Conservation (phyloP, 2,329 filamentous ascomycete genomes). For the Truncatella angustata region DNA sequence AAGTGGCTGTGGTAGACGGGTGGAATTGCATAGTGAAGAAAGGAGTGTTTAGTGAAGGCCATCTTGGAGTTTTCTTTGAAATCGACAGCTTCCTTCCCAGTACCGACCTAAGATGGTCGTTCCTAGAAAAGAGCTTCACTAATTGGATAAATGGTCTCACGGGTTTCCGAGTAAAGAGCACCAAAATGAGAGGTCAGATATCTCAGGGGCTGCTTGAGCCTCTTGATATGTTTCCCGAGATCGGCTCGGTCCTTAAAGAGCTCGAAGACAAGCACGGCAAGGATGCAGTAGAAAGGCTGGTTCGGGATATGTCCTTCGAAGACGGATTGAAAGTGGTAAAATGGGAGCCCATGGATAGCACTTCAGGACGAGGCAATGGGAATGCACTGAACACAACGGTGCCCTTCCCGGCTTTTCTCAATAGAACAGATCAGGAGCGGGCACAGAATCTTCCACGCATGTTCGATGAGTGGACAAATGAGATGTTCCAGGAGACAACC, state of each 20-base stretch:
- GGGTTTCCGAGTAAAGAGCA: conserved; percentile 21
- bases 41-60: conserved; percentile 13
- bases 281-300: conserved; percentile 12
- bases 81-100: conserved; percentile 28
- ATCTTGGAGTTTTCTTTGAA: conserved; percentile 27
- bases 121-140: conserved; percentile 11
- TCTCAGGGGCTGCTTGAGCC: conserved; percentile 25
- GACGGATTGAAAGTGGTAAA: conserved; percentile 22
- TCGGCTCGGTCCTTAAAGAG: conserved; percentile 13
- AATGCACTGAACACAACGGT: conserved; percentile 3
- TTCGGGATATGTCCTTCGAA: conserved; percentile 21
- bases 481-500: conserved; percentile 33
- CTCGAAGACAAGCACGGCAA: conserved; percentile 17
- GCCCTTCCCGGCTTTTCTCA: conserved; percentile 22
- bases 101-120: conserved; percentile 17
- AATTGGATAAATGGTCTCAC: conserved; percentile 14
- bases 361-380: background rate
- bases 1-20: conserved; percentile 21
- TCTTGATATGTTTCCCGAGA: conserved; percentile 19
- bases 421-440: conserved; percentile 20
- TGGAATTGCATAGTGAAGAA: conserved; percentile 20
- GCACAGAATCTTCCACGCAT: conserved; percentile 21
- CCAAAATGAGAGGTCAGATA: conserved; percentile 14
- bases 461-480: conserved; percentile 17
- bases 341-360: conserved; percentile 19